phyloP scores from a whole-genome alignment of 352 stramenopile species.

The Aphanomyces euteiches region DNA sequence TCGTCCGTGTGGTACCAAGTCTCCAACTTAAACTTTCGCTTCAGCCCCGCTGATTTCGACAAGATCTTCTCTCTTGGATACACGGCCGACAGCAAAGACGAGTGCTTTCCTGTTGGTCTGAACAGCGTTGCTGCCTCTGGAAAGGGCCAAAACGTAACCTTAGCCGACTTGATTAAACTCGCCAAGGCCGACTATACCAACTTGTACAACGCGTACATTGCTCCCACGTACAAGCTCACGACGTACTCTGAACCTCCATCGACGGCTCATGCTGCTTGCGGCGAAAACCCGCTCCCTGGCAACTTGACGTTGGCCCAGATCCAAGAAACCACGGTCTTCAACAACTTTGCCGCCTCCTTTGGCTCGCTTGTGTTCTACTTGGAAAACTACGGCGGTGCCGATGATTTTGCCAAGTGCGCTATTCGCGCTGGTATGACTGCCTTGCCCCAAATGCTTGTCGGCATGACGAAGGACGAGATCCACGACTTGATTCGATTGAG shows the following conservation, averaged over 20 bases:
- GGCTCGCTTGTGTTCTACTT: conserved; percentile 46
- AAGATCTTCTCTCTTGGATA: conserved; percentile 50
- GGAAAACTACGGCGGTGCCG: conserved; percentile 45
- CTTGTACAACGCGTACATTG: conserved; percentile 56
- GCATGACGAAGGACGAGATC: conserved; percentile 55
- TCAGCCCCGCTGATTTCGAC: conserved; percentile 43
- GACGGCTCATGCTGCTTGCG: background rate
- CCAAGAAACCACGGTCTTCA: conserved; percentile 43
- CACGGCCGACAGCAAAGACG: conserved; percentile 45
- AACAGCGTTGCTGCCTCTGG: conserved; percentile 47
- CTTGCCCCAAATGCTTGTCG: conserved; percentile 51
- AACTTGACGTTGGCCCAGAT: conserved; percentile 36
- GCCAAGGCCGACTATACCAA: conserved; percentile 45
- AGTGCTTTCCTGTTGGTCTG: conserved; percentile 44
- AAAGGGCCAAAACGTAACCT: conserved; percentile 43
- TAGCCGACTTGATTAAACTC: conserved; percentile 36
- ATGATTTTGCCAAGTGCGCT: conserved; percentile 41
- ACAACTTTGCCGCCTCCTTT: conserved; percentile 62
- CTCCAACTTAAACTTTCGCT: conserved; percentile 52
- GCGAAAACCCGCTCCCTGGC: background rate
- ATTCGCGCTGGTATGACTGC: conserved; percentile 52
- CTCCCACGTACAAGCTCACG: conserved; percentile 44
- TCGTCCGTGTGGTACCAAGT: conserved; percentile 58
- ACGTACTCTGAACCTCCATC: background rate
- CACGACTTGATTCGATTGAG: conserved; percentile 45